Conservation (phyloP, 148 eudicot species). For the Vaccinium myrtillus region DNA sequence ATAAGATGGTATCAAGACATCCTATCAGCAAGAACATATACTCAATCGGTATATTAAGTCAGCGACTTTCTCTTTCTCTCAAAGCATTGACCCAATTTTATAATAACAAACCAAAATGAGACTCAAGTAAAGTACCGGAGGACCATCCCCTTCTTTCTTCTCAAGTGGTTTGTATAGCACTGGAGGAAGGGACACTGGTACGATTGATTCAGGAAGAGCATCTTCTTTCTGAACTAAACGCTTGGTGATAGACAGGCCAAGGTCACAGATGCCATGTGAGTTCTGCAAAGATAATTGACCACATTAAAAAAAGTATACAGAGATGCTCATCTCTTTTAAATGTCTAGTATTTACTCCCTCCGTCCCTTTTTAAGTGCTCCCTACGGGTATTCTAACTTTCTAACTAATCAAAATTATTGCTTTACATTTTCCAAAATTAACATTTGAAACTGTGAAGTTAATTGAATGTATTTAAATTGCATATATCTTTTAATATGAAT, state of each 20-base stretch:
- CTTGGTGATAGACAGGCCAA: slow-evolving; percentile 70
- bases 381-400: too few relatives aligned
- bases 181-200: slow-evolving; percentile 58
- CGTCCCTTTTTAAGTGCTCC: background rate
- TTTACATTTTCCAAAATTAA: too few relatives aligned
- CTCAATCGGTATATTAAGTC: background rate
- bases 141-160: slow-evolving; percentile 50
- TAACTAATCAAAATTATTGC: too few relatives aligned
- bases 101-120: background rate
- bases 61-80: background rate
- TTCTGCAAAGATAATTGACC: slow-evolving; percentile 51
- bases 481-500: too few relatives aligned
- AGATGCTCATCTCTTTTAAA: slow-evolving; percentile 6
- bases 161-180: slow-evolving; percentile 58
- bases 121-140: slow-evolving; percentile 27
- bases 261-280: slow-evolving; percentile 78
- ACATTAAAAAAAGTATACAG: slow-evolving; percentile 16
- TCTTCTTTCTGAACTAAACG: slow-evolving; percentile 56
- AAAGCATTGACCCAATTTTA: background rate
- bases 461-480: too few relatives aligned
- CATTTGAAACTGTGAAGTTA: too few relatives aligned
- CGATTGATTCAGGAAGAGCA: slow-evolving; percentile 33
- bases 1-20: slow-evolving; percentile 1
- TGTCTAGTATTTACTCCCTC: background rate
- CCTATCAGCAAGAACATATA: background rate